Base-by-base conservation (phyloP, 2,329 filamentous ascomycete genomes). In the Canariomyces notabilis region DNA sequence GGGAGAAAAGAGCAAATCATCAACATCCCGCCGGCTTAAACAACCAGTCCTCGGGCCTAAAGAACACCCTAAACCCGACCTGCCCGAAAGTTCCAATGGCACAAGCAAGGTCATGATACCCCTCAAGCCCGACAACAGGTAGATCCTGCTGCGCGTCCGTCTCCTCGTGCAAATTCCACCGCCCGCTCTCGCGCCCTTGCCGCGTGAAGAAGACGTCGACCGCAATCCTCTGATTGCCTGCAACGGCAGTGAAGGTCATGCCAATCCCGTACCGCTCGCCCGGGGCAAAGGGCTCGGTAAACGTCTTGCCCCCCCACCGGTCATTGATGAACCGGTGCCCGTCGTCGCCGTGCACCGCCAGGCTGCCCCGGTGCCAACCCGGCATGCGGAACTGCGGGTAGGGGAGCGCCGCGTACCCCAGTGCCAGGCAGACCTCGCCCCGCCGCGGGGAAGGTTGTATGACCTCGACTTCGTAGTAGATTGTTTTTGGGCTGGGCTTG, bases 311-410 rank as follows among this genome's bases (percentile, higher is more conserved):
- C 18, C 87, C 87, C 71, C 77, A 85, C 6, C 74, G 73, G 62
- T 91, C 84, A 60, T 89, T 88, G 57, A 89, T 74, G 62, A 85
- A 93, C 62, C 77, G 77, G 57, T 83, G 76, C 0, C 87, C 87
- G 63, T 91, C 87, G 62, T 91, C 87, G 37, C 83, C 82, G 61
- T 91, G 87, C n/a, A 91, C 79, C 1, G 74, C 87, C 12, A 90
- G 59, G 52, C 80, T 84, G 15, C 78, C 87, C 26, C 87, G 76
- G 61, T 93, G 84, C 87, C 87, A 91, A 2, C 87, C 87, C 0
- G 87, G 87, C 49, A 90, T 75, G 6, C 87, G 77, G 69, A 88
- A 91, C 0, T 76, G 73, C 6, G 87, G 87, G 60, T 89, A 91
- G 6, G 87, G 87, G 38, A 84, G 77, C 1, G 85, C 86, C 0